Evolutionary conservation across 1,284 basidiomycete species (phyloP).

Genomic region (Austroboletus niveus): DNA sequence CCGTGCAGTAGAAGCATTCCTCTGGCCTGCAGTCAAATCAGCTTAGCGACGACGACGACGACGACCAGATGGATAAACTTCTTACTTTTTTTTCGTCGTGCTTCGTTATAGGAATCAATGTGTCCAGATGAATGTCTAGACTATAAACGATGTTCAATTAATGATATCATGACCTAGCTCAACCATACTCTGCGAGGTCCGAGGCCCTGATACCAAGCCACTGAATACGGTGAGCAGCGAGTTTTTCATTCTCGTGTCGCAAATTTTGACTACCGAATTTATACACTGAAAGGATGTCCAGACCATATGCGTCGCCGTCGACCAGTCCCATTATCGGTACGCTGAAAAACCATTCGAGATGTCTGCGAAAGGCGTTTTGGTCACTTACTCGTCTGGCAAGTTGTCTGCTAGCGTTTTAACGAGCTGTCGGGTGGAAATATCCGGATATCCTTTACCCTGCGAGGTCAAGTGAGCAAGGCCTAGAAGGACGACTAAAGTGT

Average conservation of each 20-base stretch:
- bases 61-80: neutral
- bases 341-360: slow-evolving; percentile 36
- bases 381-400: slow-evolving; percentile 49
- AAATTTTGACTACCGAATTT: slow-evolving; percentile 65
- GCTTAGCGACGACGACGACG: slow-evolving; percentile 3
- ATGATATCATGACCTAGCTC: neutral
- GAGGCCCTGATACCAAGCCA: slow-evolving; percentile 80
- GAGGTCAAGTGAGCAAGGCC: slow-evolving; percentile 8
- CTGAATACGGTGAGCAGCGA: slow-evolving; percentile 64
- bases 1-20: slow-evolving; percentile 56
- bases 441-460: slow-evolving; percentile 94
- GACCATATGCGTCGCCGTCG: slow-evolving; percentile 86
- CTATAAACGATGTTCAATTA: slow-evolving; percentile 36
- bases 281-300: slow-evolving; percentile 88
- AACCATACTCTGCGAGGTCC: slow-evolving; percentile 57
- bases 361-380: slow-evolving; percentile 8
- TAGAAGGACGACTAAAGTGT: neutral
- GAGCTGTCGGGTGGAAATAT: slow-evolving; percentile 83
- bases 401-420: slow-evolving; percentile 67
- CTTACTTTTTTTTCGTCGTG: slow-evolving; percentile 74
- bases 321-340: slow-evolving; percentile 77
- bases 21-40: slow-evolving; percentile 50
- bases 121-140: slow-evolving; percentile 56
- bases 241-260: slow-evolving; percentile 59
- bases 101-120: slow-evolving; percentile 65